Conservation (phyloP, 2,329 filamentous ascomycete genomes). For the Phaeosphaeriaceae sp. region DNA sequence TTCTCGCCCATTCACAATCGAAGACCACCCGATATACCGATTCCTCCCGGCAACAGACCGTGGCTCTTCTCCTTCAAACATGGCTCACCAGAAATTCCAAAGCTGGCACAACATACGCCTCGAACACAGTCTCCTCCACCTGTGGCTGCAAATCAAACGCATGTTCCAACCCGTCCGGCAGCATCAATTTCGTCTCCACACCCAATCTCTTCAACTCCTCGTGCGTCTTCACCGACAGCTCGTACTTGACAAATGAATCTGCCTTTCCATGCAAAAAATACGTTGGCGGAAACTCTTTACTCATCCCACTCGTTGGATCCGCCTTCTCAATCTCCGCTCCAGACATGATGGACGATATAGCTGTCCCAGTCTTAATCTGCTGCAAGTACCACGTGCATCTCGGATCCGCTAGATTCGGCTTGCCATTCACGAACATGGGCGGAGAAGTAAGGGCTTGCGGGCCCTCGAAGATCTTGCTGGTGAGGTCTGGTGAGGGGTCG, state of each 20-base stretch:
- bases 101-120: conserved; percentile 12
- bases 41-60: too few species aligned
- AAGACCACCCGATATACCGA: too few species aligned
- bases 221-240: conserved; percentile 3
- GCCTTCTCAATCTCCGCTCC: conserved; percentile 3
- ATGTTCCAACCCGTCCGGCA: conserved; percentile 10
- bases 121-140: conserved; percentile 3
- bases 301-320: conserved; percentile 4
- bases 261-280: conserved; percentile 9
- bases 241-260: conserved; percentile 6
- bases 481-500: not conserved
- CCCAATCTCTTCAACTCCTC: conserved; percentile 7
- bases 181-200: conserved; percentile 5
- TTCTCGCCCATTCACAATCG: too few species aligned
- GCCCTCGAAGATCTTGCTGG: conserved; percentile 4
- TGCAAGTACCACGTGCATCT: conserved; percentile 10
- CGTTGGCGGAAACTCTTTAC: conserved; percentile 3
- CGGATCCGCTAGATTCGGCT: conserved; percentile 8
- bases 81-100: conserved; percentile 8
- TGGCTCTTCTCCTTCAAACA: conserved; percentile 12
- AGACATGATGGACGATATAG: conserved; percentile 3
- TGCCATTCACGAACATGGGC: conserved; percentile 7
- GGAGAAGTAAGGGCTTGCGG: not conserved
- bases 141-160: conserved; percentile 12
- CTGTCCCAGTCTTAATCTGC: conserved; percentile 11